These are phyloP conservation scores for Aspergillus hiratsukae DNA, from an alignment of 2,329 filamentous ascomycete species.

Conservation along the genomic window DNA sequence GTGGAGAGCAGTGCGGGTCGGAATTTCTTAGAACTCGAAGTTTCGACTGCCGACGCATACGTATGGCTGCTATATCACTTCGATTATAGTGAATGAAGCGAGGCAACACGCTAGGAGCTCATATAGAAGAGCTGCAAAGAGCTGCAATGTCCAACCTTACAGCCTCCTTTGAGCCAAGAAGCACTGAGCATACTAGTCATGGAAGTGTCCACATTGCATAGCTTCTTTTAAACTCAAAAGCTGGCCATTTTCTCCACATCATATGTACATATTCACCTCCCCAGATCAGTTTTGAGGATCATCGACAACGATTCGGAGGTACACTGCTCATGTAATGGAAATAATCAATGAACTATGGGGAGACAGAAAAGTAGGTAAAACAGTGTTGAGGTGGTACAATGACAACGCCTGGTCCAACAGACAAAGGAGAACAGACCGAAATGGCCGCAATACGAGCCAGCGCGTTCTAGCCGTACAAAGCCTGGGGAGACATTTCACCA, in stretches of 20 bases:
- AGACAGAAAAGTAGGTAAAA: slow-evolving; percentile 16
- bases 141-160: neutral
- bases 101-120: neutral
- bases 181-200: neutral
- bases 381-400: slow-evolving; percentile 33
- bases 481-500: slow-evolving; percentile 48
- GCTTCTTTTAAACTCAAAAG: slow-evolving; percentile 11
- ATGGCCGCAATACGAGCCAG: neutral
- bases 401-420: slow-evolving; percentile 33
- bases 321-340: slow-evolving; percentile 19
- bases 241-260: slow-evolving; percentile 25
- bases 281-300: slow-evolving; percentile 20
- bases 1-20: neutral
- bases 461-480: slow-evolving; percentile 32
- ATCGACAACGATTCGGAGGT: slow-evolving; percentile 19
- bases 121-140: neutral
- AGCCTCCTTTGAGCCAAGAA: neutral
- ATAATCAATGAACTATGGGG: slow-evolving; percentile 12
- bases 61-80: neutral
- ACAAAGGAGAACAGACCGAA: slow-evolving; percentile 22
- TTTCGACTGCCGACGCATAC: neutral
- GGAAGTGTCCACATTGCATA: slow-evolving; percentile 5
- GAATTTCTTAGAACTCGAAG: neutral
- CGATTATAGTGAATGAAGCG: neutral
- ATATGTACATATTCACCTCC: slow-evolving; percentile 35